Evolutionary conservation across 2,329 filamentous ascomycete species (phyloP).

Genomic region (Pseudogymnoascus sp.): DNA sequence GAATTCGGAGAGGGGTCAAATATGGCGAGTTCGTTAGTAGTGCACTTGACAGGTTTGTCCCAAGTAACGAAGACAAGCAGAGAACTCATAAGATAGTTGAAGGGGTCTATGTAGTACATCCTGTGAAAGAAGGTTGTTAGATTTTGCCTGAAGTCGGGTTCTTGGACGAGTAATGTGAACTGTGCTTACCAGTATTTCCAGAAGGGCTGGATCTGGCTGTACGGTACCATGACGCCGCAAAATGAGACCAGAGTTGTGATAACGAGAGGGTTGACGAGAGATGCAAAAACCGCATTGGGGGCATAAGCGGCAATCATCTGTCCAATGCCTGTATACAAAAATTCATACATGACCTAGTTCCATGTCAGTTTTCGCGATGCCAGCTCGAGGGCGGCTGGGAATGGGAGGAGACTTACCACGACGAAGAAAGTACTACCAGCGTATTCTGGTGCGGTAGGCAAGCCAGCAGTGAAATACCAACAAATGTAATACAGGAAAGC

Average conservation of each 20-base stretch:
- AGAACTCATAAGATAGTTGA: constrained; percentile 54
- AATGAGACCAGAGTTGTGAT: constrained; percentile 62
- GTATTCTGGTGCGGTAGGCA: constrained; percentile 20
- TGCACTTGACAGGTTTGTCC: constrained; percentile 43
- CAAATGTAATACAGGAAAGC: constrained; percentile 42
- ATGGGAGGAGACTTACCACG: constrained; percentile 31
- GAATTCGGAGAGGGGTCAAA: constrained; percentile 33
- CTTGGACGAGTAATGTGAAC: background rate
- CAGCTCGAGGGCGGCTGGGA: background rate
- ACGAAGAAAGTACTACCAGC: constrained; percentile 49
- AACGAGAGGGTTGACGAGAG: constrained; percentile 51
- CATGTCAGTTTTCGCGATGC: background rate
- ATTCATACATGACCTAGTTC: constrained; percentile 46
- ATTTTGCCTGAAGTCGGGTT: background rate
- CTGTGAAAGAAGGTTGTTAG: background rate
- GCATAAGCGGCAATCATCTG: constrained; percentile 58
- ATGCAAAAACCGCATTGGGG: constrained; percentile 54
- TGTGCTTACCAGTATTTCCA: constrained; percentile 46
- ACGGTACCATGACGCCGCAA: constrained; percentile 70
- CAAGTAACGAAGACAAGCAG: constrained; percentile 50
- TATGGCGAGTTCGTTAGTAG: constrained; percentile 42
- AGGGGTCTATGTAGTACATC: constrained; percentile 54
- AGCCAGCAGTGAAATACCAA: constrained; percentile 54
- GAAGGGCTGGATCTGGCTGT: constrained; percentile 54
- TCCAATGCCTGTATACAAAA: constrained; percentile 54